These are phyloP conservation scores for Scheffersomyces illinoinensis DNA, from an alignment of 1,139 yeast genomes.

Conservation along the genomic window DNA sequence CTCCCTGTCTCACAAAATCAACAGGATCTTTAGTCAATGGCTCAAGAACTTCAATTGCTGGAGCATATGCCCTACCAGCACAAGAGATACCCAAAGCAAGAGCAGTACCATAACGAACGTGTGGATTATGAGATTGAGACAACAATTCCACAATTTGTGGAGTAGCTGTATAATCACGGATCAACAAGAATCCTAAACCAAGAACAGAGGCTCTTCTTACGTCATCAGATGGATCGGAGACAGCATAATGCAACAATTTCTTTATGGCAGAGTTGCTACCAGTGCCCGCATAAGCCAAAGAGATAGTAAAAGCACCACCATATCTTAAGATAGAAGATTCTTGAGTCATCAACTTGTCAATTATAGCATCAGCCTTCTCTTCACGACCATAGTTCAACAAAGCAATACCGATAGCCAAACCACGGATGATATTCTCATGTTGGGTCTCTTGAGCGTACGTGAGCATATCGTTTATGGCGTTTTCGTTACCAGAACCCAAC, in stretches of 20 bases:
- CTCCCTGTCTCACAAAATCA: constrained; percentile 98
- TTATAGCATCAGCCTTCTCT: constrained; percentile 73
- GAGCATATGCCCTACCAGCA: constrained; percentile 88
- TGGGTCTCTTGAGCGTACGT: constrained; percentile 93
- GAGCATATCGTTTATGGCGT: constrained; percentile 78
- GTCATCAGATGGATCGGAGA: constrained; percentile 94
- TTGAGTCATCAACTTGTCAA: constrained; percentile 66
- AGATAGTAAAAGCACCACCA: constrained; percentile 94
- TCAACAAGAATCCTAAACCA: constrained; percentile 87
- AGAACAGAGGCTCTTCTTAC: constrained; percentile 96
- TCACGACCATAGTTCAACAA: constrained; percentile 84
- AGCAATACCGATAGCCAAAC: constrained; percentile 87
- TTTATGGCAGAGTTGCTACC: constrained; percentile 87
- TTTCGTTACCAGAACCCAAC: constrained; percentile 87
- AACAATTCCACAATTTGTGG: constrained; percentile 93
- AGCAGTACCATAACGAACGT: constrained; percentile 97
- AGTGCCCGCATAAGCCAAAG: constrained; percentile 96
- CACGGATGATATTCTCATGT: constrained; percentile 93
- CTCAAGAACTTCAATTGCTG: constrained; percentile 89
- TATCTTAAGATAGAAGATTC: constrained; percentile 87
- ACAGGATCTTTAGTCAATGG: constrained; percentile 93
- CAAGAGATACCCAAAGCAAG: constrained; percentile 96
- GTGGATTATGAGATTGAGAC: constrained; percentile 95
- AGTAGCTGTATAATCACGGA: constrained; percentile 89
- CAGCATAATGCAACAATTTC: constrained; percentile 86